phyloP scores from a whole-genome alignment of 2,329 filamentous ascomycete species.

The Microdochium nivale region DNA sequence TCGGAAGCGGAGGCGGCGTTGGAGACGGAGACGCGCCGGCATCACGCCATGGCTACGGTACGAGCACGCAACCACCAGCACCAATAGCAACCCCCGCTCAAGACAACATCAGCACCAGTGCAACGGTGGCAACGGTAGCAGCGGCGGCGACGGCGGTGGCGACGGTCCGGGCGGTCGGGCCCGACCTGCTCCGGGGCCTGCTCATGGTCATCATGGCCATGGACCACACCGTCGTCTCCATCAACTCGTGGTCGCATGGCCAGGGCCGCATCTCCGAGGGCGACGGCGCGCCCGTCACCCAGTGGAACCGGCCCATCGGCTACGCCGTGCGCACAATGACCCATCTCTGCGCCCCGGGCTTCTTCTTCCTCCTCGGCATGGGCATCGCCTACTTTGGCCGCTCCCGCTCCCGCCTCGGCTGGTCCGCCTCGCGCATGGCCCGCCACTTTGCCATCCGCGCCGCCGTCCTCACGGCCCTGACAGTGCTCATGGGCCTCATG shows the following conservation, averaged over 20 bases:
- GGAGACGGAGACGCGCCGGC: neutral
- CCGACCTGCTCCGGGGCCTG: slow-evolving; percentile 34
- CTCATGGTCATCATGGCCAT: slow-evolving; percentile 36
- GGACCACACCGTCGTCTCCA: slow-evolving; percentile 29
- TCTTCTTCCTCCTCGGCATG: slow-evolving; percentile 35
- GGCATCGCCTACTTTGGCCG: slow-evolving; percentile 34
- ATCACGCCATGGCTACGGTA: neutral
- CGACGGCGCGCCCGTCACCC: slow-evolving; percentile 23
- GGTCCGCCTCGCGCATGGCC: slow-evolving; percentile 23
- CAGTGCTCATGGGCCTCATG: slow-evolving; percentile 19
- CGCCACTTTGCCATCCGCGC: slow-evolving; percentile 29
- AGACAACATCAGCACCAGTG: neutral
- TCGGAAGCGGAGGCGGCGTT: neutral
- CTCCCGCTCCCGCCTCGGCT: slow-evolving; percentile 30
- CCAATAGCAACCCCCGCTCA: neutral
- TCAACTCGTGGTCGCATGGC: slow-evolving; percentile 32
- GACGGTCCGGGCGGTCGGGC: slow-evolving; percentile 25
- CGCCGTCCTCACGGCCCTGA: slow-evolving; percentile 24
- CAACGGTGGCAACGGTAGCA: slow-evolving; percentile 1
- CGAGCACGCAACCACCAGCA: neutral
- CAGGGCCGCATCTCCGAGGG: slow-evolving; percentile 25
- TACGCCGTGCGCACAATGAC: slow-evolving; percentile 31
- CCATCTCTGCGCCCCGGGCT: slow-evolving; percentile 35
- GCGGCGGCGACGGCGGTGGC: neutral
- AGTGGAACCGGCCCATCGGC: slow-evolving; percentile 28